These are phyloP conservation scores for Tolypocladium album DNA, from an alignment of 2,329 filamentous ascomycete species.

Conservation along the genomic window DNA sequence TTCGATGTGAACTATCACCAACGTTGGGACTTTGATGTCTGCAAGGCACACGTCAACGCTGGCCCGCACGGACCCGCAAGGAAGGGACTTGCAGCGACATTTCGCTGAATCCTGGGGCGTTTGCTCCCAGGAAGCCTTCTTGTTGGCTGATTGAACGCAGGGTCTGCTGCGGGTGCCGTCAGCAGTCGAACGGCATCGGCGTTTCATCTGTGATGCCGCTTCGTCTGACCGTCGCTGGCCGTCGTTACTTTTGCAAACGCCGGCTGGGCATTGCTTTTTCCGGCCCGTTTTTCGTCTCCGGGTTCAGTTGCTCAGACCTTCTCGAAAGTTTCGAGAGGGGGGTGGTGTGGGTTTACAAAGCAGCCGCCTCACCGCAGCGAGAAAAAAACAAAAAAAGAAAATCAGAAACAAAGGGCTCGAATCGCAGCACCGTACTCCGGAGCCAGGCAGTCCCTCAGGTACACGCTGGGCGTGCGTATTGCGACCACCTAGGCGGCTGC, in stretches of 20 bases:
- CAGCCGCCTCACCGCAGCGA: neutral
- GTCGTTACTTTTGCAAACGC: neutral
- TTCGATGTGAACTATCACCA: neutral
- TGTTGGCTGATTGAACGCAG: neutral
- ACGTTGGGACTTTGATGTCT: neutral
- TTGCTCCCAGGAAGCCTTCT: neutral
- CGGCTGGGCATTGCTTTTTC: neutral
- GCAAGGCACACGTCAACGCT: constrained; percentile 1
- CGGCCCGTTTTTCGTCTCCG: neutral
- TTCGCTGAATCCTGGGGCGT: neutral
- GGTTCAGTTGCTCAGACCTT: constrained; percentile 1
- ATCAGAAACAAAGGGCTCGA: neutral
- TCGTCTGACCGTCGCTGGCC: neutral
- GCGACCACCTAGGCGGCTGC: neutral
- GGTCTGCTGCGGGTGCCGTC: neutral
- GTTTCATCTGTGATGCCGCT: neutral
- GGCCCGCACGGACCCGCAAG: neutral
- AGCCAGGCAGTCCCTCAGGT: neutral
- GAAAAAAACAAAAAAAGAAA: neutral
- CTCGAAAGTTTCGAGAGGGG: constrained; percentile 2
- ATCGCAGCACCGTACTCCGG: neutral
- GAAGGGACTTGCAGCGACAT: neutral
- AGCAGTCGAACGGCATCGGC: neutral
- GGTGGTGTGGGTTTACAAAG: neutral
- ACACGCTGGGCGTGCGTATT: neutral